Evolutionary conservation across 768 basidiomycete species (phyloP).

Genomic region (Lentinula sp.): DNA sequence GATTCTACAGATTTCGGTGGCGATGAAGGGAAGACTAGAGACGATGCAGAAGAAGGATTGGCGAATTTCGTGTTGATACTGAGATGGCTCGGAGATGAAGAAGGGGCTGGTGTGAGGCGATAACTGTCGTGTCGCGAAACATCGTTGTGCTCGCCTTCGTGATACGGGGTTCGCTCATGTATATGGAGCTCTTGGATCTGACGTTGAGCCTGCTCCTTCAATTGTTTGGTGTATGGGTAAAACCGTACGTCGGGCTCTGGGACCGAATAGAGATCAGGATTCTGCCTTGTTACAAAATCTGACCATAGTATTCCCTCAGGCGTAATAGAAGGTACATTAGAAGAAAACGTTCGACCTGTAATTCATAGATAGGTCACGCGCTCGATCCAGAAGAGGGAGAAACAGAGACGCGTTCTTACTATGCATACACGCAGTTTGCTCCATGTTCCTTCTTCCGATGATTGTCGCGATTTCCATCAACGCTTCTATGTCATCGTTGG

Average conservation of each 20-base stretch:
- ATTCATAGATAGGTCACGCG: background rate
- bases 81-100: background rate
- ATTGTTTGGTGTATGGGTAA: constrained; percentile 43
- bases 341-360: constrained; percentile 80
- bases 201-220: background rate
- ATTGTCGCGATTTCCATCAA: constrained; percentile 91
- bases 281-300: constrained; percentile 70
- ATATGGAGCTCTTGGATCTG: background rate
- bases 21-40: constrained; percentile 7
- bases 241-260: constrained; percentile 42
- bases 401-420: constrained; percentile 42
- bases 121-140: background rate
- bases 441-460: constrained; percentile 78
- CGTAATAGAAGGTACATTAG: constrained; percentile 81
- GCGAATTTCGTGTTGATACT: background rate
- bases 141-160: background rate
- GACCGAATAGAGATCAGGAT: constrained; percentile 60
- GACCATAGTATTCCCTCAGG: constrained; percentile 63
- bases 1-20: constrained; percentile 11
- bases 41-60: background rate
- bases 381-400: constrained; percentile 8
- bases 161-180: background rate
- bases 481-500: constrained; percentile 91
- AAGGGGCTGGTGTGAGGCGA: background rate
- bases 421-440: constrained; percentile 80